Conservation (phyloP, 768 basidiomycete species). For the Pholiota conissans region DNA sequence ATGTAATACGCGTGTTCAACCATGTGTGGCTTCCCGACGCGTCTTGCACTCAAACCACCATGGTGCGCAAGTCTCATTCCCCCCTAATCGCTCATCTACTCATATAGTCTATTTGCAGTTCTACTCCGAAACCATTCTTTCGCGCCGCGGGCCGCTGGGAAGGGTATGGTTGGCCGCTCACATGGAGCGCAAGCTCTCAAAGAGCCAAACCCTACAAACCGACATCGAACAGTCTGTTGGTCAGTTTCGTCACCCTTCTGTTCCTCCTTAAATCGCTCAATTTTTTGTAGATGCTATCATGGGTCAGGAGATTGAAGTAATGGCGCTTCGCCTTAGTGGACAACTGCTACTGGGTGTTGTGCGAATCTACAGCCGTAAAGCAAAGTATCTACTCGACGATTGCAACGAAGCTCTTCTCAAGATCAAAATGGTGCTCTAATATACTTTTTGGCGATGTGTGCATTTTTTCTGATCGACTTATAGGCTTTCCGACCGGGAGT, state of each 20-base stretch:
- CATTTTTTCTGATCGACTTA: conserved; percentile 6
- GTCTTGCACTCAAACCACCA: conserved; percentile 23
- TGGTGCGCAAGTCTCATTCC: conserved; percentile 15
- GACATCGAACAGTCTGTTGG: conserved; percentile 95
- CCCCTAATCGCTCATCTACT: background rate
- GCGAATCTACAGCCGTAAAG: conserved; percentile 96
- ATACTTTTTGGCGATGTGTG: background rate
- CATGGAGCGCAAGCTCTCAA: conserved; percentile 97
- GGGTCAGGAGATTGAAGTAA: conserved; percentile 87
- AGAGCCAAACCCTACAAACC: conserved; percentile 90
- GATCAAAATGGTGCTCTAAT: conserved; percentile 84
- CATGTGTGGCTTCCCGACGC: conserved; percentile 16
- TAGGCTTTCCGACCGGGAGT: conserved; percentile 94
- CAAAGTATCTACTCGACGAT: conserved; percentile 96
- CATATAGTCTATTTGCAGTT: conserved; percentile 49
- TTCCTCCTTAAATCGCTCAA: background rate
- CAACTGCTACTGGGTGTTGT: conserved; percentile 96
- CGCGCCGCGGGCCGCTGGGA: conserved; percentile 90
- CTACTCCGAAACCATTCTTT: conserved; percentile 92
- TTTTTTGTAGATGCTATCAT: conserved; percentile 76
- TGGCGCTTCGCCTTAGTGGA: conserved; percentile 95
- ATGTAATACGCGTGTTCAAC: conserved; percentile 23
- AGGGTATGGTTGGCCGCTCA: conserved; percentile 99
- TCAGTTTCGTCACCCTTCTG: conserved; percentile 21
- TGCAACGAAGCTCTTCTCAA: conserved; percentile 95